Percentiles rank a stretch among this genome's conserved stretches.
phyloP scores from a whole-genome alignment of 108 stramenopile species.

The Stephanodiscus triporus region DNA sequence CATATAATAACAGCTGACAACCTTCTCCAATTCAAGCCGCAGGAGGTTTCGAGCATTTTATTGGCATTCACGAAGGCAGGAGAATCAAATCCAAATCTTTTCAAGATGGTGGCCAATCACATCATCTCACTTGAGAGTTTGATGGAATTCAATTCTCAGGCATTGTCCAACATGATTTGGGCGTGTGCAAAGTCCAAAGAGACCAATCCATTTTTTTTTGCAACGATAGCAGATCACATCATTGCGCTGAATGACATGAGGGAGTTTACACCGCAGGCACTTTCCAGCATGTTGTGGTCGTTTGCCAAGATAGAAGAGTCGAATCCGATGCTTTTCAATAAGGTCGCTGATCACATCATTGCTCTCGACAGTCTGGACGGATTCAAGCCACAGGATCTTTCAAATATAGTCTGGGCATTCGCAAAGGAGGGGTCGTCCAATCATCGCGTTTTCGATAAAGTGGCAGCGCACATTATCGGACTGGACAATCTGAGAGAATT shows the following conservation, averaged over 20 bases:
- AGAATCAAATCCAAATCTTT: constrained; percentile 13
- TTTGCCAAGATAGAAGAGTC: not conserved
- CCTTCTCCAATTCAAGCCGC: constrained; percentile 8
- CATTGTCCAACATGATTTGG: constrained; percentile 19
- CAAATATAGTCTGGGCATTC: constrained; percentile 20
- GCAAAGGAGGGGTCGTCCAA: constrained; percentile 6
- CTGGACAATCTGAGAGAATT: not conserved
- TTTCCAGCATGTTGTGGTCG: not conserved
- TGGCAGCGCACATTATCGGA: constrained; percentile 12
- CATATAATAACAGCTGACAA: not conserved
- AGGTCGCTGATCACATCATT: constrained; percentile 13
- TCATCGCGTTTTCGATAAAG: constrained; percentile 5
- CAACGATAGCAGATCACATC: constrained; percentile 7
- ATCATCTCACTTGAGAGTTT: constrained; percentile 1
- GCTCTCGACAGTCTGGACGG: constrained; percentile 7
- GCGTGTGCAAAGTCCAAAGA: constrained; percentile 8
- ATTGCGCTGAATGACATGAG: not conserved
- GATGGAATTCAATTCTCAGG: constrained; percentile 10
- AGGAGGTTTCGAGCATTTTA: constrained; percentile 11
- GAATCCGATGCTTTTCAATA: constrained; percentile 14
- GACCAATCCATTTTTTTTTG: constrained; percentile 8
- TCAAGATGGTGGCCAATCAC: constrained; percentile 11
- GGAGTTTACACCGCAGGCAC: not conserved
- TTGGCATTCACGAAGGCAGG: constrained; percentile 15
- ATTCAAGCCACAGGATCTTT: constrained; percentile 22